Percentiles rank a stretch among this genome's conserved stretches.
These are phyloP conservation scores for Backusella circina DNA, from an alignment of 192 early-diverging fungal genomes.

Conservation along the genomic window DNA sequence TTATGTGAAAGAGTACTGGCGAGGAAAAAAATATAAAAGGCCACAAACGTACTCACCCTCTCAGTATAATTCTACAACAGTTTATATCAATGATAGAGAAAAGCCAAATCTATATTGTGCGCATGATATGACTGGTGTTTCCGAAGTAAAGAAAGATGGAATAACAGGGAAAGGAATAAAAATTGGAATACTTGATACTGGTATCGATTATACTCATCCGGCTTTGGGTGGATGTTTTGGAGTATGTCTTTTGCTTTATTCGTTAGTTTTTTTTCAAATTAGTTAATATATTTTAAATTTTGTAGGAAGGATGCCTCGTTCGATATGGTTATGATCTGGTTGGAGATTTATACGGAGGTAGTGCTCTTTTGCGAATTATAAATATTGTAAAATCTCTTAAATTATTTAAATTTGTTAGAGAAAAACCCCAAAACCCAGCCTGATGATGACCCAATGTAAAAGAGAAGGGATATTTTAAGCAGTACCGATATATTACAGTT, in stretches of 20 bases:
- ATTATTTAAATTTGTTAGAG: not conserved
- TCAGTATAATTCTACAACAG: not conserved
- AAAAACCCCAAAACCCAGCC: not conserved
- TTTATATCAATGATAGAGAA: not conserved
- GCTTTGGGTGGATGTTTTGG: slow-evolving; percentile 64
- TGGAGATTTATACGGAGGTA: slow-evolving; percentile 47
- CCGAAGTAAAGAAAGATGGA: slow-evolving; percentile 35
- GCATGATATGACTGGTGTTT: slow-evolving; percentile 54
- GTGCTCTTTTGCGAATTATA: not conserved
- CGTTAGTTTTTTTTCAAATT: not conserved
- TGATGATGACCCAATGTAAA: slow-evolving; percentile 20
- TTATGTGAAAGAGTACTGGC: not conserved
- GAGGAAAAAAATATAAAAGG: not conserved
- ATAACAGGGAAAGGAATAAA: slow-evolving; percentile 58
- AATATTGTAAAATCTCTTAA: not conserved
- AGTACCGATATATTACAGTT: not conserved
- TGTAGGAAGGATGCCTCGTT: slow-evolving; percentile 45
- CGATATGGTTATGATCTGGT: slow-evolving; percentile 62
- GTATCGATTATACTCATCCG: slow-evolving; percentile 58
- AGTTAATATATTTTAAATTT: not conserved
- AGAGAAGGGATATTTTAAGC: not conserved
- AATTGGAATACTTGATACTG: slow-evolving; percentile 61
- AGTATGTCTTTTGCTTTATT: not conserved
- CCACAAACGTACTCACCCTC: not conserved
- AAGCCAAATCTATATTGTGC: slow-evolving; percentile 16